A percentile compares a stretch with the other conserved stretches of the same genome.
Conservation (phyloP, 1,284 basidiomycete species). For the Ceratobasidium sp. region DNA sequence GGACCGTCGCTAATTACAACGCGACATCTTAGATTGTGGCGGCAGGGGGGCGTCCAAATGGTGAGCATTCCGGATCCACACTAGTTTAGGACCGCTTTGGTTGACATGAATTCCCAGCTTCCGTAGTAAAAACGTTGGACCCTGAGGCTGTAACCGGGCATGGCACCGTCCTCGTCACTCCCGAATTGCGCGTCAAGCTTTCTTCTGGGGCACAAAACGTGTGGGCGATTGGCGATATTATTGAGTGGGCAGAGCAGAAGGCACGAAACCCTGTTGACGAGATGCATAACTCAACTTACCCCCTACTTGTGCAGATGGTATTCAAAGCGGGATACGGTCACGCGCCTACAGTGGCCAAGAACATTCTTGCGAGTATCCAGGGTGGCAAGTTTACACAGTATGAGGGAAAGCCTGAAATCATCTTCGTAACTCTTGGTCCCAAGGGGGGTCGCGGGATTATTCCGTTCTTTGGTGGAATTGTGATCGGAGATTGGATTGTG, state of each 20-base stretch:
- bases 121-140: conserved; percentile 19
- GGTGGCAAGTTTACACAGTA: conserved; percentile 33
- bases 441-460: conserved; percentile 16
- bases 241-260: conserved; percentile 41
- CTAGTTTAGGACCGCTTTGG: not conserved
- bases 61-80: conserved; percentile 2
- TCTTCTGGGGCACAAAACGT: conserved; percentile 37
- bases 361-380: conserved; percentile 35
- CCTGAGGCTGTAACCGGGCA: not conserved
- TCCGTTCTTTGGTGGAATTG: conserved; percentile 23
- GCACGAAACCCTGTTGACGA: not conserved
- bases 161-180: conserved; percentile 36
- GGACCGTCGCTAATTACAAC: not conserved
- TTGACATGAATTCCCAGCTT: not conserved
- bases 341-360: conserved; percentile 32
- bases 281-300: not conserved
- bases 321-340: conserved; percentile 31
- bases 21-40: conserved; percentile 1
- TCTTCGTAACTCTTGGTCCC: conserved; percentile 35
- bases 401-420: conserved; percentile 14
- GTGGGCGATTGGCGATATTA: conserved; percentile 41
- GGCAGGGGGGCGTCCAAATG: conserved; percentile 17
- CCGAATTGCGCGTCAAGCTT: conserved; percentile 39
- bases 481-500: conserved; percentile 21
- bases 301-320: conserved; percentile 12